These are phyloP conservation scores for Cyberlindnera mycetangii DNA, from an alignment of 805 yeast genomes.

Conservation along the genomic window DNA sequence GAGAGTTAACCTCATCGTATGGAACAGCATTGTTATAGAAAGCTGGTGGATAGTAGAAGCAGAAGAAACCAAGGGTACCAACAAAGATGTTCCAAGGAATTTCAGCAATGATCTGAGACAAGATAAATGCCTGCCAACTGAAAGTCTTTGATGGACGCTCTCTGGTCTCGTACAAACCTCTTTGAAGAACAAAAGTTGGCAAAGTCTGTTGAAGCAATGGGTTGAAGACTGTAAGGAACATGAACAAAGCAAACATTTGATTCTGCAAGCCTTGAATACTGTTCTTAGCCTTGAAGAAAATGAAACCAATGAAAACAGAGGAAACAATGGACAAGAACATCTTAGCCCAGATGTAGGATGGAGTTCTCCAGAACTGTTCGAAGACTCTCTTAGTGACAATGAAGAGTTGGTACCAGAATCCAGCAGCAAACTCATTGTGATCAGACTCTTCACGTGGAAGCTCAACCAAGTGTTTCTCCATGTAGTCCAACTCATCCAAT, in stretches of 20 bases:
- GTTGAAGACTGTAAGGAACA: constrained; percentile 56
- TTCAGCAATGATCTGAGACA: constrained; percentile 62
- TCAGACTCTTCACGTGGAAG: constrained; percentile 33
- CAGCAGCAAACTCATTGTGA: constrained; percentile 43
- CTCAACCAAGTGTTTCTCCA: constrained; percentile 58
- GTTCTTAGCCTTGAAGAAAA: constrained; percentile 65
- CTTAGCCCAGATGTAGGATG: constrained; percentile 59
- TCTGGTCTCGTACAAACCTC: constrained; percentile 68
- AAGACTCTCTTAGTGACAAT: constrained; percentile 53
- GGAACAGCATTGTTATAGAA: constrained; percentile 30
- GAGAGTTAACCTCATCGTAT: constrained; percentile 6
- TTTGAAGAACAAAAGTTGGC: constrained; percentile 58
- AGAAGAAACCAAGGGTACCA: constrained; percentile 62
- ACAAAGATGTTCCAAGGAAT: constrained; percentile 59
- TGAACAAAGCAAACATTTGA: constrained; percentile 75
- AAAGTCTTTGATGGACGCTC: constrained; percentile 73
- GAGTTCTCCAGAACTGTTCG: constrained; percentile 69
- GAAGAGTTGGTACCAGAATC: constrained; percentile 37
- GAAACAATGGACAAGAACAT: constrained; percentile 49
- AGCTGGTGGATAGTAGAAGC: constrained; percentile 73
- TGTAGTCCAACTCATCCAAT: constrained; percentile 53
- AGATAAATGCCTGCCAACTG: constrained; percentile 59
- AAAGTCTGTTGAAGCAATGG: constrained; percentile 61
- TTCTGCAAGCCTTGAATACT: constrained; percentile 74
- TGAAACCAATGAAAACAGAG: constrained; percentile 69